Percentiles rank a stretch among this genome's conserved stretches.
phyloP scores from a whole-genome alignment of 1,284 basidiomycete genomes.

The Entoloma clypeatum region DNA sequence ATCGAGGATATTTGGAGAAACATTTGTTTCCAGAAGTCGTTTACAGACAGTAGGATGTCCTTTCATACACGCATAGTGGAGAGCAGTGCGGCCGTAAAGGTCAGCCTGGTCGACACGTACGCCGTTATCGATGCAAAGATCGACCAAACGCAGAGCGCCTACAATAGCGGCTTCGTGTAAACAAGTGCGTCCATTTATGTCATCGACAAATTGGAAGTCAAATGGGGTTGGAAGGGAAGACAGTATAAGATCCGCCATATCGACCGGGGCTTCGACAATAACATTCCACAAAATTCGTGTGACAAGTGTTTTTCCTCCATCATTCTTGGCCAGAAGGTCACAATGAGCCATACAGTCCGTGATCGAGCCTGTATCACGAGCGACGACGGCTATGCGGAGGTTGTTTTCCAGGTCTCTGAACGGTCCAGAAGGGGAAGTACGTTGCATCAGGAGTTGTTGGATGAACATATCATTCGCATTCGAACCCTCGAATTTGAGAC shows the following conservation, averaged over 20 bases:
- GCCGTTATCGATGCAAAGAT: constrained; percentile 75
- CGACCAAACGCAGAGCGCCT: constrained; percentile 78
- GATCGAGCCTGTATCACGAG: constrained; percentile 57
- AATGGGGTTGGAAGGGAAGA: constrained; percentile 65
- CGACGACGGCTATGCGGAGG: constrained; percentile 70
- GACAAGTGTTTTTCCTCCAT: constrained; percentile 60
- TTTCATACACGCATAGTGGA: constrained; percentile 97
- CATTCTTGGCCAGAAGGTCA: constrained; percentile 57
- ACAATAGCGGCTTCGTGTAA: constrained; percentile 93
- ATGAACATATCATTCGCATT: constrained; percentile 61
- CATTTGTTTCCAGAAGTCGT: constrained; percentile 67
- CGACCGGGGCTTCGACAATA: constrained; percentile 74
- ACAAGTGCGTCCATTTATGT: constrained; percentile 94
- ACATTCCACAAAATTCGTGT: constrained; percentile 91
- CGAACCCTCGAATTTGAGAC: constrained; percentile 66
- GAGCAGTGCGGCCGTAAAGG: constrained; percentile 87
- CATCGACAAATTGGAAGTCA: constrained; percentile 91
- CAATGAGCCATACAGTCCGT: constrained; percentile 71
- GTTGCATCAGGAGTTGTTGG: constrained; percentile 68
- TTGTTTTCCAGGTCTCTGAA: constrained; percentile 87
- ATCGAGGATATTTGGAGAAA: constrained; percentile 73
- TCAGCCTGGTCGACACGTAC: constrained; percentile 71
- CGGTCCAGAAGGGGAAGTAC: constrained; percentile 59
- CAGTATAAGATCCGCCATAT: constrained; percentile 73
- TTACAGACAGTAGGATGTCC: constrained; percentile 79